These are phyloP conservation scores for Phytophthora palmivora DNA, from an alignment of 352 stramenopile species.

Conservation along the genomic window DNA sequence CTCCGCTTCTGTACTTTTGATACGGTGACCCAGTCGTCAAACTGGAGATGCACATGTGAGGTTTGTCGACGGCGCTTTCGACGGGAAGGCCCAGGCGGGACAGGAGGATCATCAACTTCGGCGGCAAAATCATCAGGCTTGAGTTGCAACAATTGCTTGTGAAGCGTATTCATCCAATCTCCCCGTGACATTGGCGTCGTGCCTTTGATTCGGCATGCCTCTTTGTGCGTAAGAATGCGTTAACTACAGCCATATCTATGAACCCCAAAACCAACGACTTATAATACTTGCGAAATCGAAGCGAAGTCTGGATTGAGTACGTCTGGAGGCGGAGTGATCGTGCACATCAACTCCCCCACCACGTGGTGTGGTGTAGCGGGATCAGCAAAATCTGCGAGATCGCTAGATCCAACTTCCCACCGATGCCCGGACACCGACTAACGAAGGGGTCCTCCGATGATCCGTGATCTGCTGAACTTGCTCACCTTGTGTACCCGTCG, in stretches of 20 bases:
- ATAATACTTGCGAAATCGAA: conserved; percentile 8
- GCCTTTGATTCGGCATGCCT: not conserved
- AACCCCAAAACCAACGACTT: conserved; percentile 6
- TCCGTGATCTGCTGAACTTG: no score
- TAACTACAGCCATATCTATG: not conserved
- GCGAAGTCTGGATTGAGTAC: conserved; percentile 6
- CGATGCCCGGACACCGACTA: no score
- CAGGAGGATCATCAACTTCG: not conserved
- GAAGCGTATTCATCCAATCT: not conserved
- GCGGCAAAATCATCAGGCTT: not conserved
- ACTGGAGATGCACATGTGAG: not conserved
- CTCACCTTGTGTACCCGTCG: no score
- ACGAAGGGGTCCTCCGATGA: no score
- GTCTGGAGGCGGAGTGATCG: conserved; percentile 1
- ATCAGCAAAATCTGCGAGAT: no score
- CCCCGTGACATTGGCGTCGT: not conserved
- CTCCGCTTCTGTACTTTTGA: not conserved
- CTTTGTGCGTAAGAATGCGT: conserved; percentile 8
- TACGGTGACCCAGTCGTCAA: conserved; percentile 6
- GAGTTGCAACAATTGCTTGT: conserved; percentile 1
- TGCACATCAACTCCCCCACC: not conserved
- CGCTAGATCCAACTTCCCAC: no score
- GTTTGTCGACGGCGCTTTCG: not conserved
- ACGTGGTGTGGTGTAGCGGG: no score
- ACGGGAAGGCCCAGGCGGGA: not conserved